Conservation (phyloP, 208 protist genomes). For the Angomonas ambiguus region DNA sequence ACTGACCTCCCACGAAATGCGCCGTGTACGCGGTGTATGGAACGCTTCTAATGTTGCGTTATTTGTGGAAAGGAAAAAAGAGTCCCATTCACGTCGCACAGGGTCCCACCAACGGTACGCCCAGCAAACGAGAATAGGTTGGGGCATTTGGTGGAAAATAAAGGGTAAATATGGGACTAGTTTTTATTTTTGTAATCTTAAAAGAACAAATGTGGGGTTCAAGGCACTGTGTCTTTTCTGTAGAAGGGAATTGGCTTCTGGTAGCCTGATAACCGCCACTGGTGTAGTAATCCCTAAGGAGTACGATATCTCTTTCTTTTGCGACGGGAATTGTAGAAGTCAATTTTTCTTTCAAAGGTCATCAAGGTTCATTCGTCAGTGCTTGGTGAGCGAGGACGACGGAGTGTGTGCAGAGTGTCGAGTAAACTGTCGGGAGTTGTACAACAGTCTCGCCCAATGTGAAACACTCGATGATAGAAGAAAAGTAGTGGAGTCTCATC, state of each 20-base stretch:
- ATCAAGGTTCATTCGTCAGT: slow-evolving; percentile 41
- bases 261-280: slow-evolving; percentile 13
- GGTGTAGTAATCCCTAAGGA: slow-evolving; percentile 35
- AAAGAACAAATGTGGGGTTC: neutral
- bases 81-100: neutral
- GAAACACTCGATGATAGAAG: slow-evolving; percentile 15
- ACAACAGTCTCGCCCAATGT: slow-evolving; percentile 18
- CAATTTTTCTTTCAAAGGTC: slow-evolving; percentile 65
- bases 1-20: slow-evolving; percentile 30
- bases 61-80: neutral
- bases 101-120: slow-evolving; percentile 22
- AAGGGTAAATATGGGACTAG: slow-evolving; percentile 24
- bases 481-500: slow-evolving; percentile 28
- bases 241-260: slow-evolving; percentile 3
- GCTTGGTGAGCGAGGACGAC: slow-evolving; percentile 42
- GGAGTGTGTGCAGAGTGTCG: slow-evolving; percentile 65
- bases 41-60: slow-evolving; percentile 8
- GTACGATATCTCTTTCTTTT: slow-evolving; percentile 62
- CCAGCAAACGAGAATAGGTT: slow-evolving; percentile 17
- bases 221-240: slow-evolving; percentile 33
- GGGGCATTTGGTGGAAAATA: slow-evolving; percentile 58
- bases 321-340: slow-evolving; percentile 52
- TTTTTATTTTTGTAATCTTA: slow-evolving; percentile 19
- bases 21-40: slow-evolving; percentile 36
- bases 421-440: slow-evolving; percentile 38